Base-by-base conservation (phyloP, 2,329 filamentous ascomycete genomes). In the Furcasterigmium sp. region DNA sequence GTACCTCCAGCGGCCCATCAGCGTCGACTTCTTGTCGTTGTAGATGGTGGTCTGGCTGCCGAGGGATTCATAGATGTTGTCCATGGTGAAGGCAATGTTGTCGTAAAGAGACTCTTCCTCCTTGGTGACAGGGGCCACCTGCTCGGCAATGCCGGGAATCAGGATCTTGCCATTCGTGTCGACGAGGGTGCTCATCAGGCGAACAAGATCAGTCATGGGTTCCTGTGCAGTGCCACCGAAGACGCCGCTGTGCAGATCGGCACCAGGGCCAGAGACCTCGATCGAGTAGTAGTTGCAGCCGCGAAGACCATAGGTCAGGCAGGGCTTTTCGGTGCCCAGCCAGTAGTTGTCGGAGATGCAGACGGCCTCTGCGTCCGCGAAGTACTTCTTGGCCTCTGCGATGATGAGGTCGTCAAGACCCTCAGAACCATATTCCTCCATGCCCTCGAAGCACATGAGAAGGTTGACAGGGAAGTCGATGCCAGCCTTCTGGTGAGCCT, bases 261-360 rank as follows among this genome's bases (percentile, higher is more conserved):
- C 87, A 32, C 84, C 93, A 10, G 93, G 93, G 1, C 93, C 93
- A 8, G 86, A 90, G 51, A 98, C 75, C 67, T 93, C 87, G 54
- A 98, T 69, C 41, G 85, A 87, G 75, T 97, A 98, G 78, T 98
- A 98, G 74, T 94, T 97, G 82, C 88, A 94, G 42, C 93, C 93
- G 53, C 93, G 87, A 50, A 98, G 85, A 55, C 93, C 93, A 64
- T 98, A 98, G 9, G 93, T 98, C 59, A 98, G 71, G 67, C 93
- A 98, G 11, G 93, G 93, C 78, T 96, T 96, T 77, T 97, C 90
- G 6, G 93, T 97, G 46, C 93, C 93, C 32, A 98, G 83, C 93
- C 93, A 98, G 82, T 98, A 98, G 78, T 98, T 98, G 69, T 98
- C 93, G 38, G 89, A 95, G 62, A 98, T 98, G 72, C 93, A 98